Evolutionary conservation across 2,329 filamentous ascomycete genomes (phyloP).

Genomic region (Elsinoe arachidis): DNA sequence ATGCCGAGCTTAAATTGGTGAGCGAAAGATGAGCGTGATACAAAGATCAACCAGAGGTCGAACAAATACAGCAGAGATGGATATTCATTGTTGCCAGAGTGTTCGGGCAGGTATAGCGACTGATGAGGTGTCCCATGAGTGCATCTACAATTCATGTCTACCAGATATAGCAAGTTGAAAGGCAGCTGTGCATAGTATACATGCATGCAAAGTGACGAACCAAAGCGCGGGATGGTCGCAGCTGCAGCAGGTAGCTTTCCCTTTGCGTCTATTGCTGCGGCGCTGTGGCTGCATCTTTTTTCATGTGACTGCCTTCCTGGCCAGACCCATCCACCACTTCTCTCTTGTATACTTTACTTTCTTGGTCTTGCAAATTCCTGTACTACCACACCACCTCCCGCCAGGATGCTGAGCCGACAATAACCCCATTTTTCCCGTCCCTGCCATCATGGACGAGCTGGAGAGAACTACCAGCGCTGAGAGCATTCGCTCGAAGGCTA

Average conservation of each 20-base stretch:
- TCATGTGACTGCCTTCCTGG: slow-evolving; percentile 8
- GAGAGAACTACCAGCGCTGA: slow-evolving; percentile 31
- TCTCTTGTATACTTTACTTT: not conserved
- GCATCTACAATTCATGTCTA: too few relatives aligned
- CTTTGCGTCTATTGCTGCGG: too few relatives aligned
- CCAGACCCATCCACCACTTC: not conserved
- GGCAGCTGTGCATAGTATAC: not conserved
- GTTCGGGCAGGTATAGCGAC: too few relatives aligned
- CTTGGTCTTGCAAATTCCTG: not conserved
- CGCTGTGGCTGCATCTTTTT: slow-evolving; percentile 2
- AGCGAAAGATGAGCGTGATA: not conserved
- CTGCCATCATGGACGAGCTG: slow-evolving; percentile 20
- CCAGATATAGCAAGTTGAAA: too few relatives aligned
- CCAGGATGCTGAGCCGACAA: not conserved
- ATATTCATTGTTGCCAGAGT: not conserved
- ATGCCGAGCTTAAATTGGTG: not conserved
- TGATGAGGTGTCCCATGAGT: too few relatives aligned
- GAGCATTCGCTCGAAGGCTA: slow-evolving; percentile 29
- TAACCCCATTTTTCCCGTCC: not conserved
- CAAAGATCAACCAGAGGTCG: too few relatives aligned
- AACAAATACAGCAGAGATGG: too few relatives aligned
- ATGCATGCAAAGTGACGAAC: slow-evolving; percentile 1
- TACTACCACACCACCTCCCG: not conserved
- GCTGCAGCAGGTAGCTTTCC: too few relatives aligned
- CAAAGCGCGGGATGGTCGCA: not conserved